These are phyloP conservation scores for Acacia pycnantha DNA, from an alignment of 331 rosid genomes.

Conservation along the genomic window DNA sequence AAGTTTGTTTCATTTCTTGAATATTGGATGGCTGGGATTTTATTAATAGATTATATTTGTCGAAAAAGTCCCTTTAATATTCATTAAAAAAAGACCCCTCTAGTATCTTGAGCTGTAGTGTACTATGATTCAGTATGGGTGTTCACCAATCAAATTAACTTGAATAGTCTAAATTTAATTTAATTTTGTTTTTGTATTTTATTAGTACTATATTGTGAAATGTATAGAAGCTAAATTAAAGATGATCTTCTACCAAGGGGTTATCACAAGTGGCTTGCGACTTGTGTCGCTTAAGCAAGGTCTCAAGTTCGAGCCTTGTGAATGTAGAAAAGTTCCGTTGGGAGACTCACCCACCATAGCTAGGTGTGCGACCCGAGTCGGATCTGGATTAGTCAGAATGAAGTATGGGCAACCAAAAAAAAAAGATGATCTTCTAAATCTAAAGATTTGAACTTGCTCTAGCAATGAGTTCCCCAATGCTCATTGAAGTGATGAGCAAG, in stretches of 20 bases:
- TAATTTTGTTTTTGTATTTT: not conserved
- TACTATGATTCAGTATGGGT: not conserved
- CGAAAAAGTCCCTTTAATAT: not conserved
- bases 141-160: not conserved
- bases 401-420: too few species aligned
- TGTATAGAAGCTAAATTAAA: not conserved
- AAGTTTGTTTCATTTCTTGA: not conserved
- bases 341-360: too few species aligned
- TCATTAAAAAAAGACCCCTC: not conserved
- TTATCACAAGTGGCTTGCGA: too few species aligned
- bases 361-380: too few species aligned
- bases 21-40: conserved; percentile 11
- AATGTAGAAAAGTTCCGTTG: too few species aligned
- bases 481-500: not conserved
- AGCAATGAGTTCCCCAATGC: not conserved
- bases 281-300: too few species aligned
- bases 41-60: not conserved
- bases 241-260: too few species aligned
- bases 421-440: too few species aligned
- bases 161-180: not conserved
- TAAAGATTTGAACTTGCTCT: not conserved
- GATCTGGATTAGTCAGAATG: too few species aligned
- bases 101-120: not conserved
- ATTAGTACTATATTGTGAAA: not conserved
- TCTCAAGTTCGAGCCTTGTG: too few species aligned